Base-by-base conservation (phyloP, 176 grass and related monocot genomes). In the Oryza glumipatula region DNA sequence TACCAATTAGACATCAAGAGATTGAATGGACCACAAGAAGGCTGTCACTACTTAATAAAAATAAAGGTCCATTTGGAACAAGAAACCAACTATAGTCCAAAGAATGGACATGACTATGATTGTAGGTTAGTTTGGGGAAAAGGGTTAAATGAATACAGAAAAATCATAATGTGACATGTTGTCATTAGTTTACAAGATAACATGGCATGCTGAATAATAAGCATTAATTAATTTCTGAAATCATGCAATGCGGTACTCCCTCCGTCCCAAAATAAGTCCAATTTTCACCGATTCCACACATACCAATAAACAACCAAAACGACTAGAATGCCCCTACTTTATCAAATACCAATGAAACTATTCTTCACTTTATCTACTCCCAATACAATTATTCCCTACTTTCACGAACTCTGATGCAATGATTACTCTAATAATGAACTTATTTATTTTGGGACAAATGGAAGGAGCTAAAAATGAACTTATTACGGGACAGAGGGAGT, bases 1-100 rank as follows among this genome's bases (percentile, higher is more conserved):
- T 39, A 39, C 65, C 52, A 83, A 77, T 73, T 39, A 21, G 73
- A 52, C 58, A 64, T 72, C 56, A 52, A 88, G 52, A 38, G n/a
- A 65, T 43, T 49, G 52, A 72, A 76, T 68, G 58, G 39, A 30
- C 33, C 51, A 69, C 24, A 9, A 70, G 45, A 36, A 4, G 12
- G 17, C 0, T 76, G 17, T 19, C 12, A 28, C 26, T 51, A 64
- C 44, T 76, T 47, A 6, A 63, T 46, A 82, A 70, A 21, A 49
- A 66, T 73, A 72, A 5, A 38, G 45, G 72, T 68, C 41, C 21
- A 51, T 61, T 49, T 65, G n/a, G 38, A 46, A 67, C 21, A 84
- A 65, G 60, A 60, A 12, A 32, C 30, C 30, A 32, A 32, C 30
- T 32, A 32, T 32, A 32, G 30, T 32, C 30, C 30, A 23, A 68